A percentile compares a stretch with the other conserved stretches of the same genome.
These are phyloP conservation scores for Purpureocillium lavendulum DNA, from an alignment of 2,329 filamentous ascomycete species.

Conservation along the genomic window DNA sequence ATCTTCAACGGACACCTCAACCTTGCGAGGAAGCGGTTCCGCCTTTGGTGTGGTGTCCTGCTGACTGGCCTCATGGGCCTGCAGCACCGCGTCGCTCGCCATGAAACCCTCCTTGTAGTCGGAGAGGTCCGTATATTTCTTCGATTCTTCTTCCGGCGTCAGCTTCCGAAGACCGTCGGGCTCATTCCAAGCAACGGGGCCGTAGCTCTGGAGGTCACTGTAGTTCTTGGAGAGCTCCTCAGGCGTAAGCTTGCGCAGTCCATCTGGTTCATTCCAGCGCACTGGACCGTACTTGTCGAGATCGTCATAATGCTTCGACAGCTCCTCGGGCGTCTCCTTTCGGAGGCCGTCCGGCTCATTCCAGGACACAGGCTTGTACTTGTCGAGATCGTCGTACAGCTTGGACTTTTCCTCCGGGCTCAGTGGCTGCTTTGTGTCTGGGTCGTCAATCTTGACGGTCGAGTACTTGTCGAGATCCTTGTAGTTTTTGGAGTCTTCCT, in stretches of 20 bases:
- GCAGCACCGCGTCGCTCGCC: conserved; percentile 6
- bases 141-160: conserved; percentile 20
- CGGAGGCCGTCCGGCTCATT: conserved; percentile 31
- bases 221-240: conserved; percentile 33
- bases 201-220: conserved; percentile 24
- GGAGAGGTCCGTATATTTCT: conserved; percentile 25
- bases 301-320: conserved; percentile 30
- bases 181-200: conserved; percentile 17
- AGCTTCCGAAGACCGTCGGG: conserved; percentile 14
- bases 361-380: conserved; percentile 28
- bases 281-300: conserved; percentile 26
- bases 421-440: conserved; percentile 13
- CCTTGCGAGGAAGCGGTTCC: conserved; percentile 20
- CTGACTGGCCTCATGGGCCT: conserved; percentile 4
- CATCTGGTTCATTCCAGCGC: conserved; percentile 27
- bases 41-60: conserved; percentile 18
- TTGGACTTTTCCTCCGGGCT: conserved; percentile 21
- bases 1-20: conserved; percentile 21
- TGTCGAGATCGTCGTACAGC: conserved; percentile 30
- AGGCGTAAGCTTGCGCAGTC: conserved; percentile 16
- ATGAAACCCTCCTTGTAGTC: conserved; percentile 17
- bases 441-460: conserved; percentile 10
- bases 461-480: conserved; percentile 27
- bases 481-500: conserved; percentile 20
- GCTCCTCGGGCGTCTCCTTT: conserved; percentile 21